These are phyloP conservation scores for Entomophthora muscae DNA, from an alignment of 371 early-diverging fungal species.

Conservation along the genomic window DNA sequence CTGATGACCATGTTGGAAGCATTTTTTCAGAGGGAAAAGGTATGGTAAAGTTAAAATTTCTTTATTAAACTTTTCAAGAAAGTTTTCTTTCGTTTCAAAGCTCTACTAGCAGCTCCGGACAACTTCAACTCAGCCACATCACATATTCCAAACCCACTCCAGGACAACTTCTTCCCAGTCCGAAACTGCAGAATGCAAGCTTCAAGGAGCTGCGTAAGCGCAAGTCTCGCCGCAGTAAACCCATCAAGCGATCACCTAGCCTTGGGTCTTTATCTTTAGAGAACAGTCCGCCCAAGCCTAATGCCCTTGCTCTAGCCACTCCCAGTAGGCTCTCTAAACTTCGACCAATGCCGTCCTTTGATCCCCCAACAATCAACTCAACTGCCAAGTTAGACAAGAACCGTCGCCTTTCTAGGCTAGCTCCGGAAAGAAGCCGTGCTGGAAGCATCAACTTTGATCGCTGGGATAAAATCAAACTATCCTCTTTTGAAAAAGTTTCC, in stretches of 20 bases:
- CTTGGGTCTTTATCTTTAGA: background rate
- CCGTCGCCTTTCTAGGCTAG: too few relatives aligned
- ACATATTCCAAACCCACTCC: background rate
- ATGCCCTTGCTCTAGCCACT: background rate
- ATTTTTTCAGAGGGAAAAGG: too few relatives aligned
- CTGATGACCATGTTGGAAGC: too few relatives aligned
- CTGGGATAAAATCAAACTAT: background rate
- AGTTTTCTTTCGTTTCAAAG: too few relatives aligned
- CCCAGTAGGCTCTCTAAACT: background rate
- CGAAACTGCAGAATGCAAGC: conserved; percentile 6
- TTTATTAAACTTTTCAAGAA: too few relatives aligned
- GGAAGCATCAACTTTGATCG: background rate
- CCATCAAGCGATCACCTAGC: background rate
- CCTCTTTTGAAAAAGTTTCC: background rate
- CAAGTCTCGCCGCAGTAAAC: too few relatives aligned
- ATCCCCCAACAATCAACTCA: background rate
- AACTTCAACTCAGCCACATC: background rate
- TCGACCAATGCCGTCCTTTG: background rate
- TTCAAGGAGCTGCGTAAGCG: background rate
- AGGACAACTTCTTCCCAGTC: too few relatives aligned
- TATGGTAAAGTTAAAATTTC: too few relatives aligned
- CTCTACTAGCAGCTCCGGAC: too few relatives aligned
- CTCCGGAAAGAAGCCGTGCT: background rate
- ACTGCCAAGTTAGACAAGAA: background rate
- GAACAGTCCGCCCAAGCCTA: background rate